A percentile compares a stretch with the other conserved stretches of the same genome.
Conservation (phyloP, 2,329 filamentous ascomycete species). For the Remersonia thermophila region DNA sequence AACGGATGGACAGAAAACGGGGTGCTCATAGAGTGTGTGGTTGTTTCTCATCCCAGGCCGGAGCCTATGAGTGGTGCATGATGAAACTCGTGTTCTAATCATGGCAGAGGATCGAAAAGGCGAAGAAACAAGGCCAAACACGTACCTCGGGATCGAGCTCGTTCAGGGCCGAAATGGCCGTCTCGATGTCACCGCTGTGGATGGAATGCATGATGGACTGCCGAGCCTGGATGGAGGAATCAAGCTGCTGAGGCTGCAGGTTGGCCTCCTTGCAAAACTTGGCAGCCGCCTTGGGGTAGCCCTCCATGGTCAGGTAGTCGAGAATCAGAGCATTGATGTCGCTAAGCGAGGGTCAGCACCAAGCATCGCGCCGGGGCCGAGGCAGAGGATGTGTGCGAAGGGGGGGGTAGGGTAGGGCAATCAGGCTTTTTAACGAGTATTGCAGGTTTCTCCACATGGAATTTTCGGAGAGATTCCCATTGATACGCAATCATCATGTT, state of each 20-base stretch:
- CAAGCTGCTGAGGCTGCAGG: slow-evolving; percentile 59
- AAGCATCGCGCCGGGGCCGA: slow-evolving; percentile 4
- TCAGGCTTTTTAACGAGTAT: slow-evolving; percentile 48
- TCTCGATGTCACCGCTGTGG: slow-evolving; percentile 71
- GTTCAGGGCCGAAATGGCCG: slow-evolving; percentile 77
- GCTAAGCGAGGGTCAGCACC: slow-evolving; percentile 35
- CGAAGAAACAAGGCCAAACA: slow-evolving; percentile 5
- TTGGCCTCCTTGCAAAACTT: slow-evolving; percentile 94
- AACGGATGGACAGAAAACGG: too few species aligned
- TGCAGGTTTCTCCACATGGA: slow-evolving; percentile 82
- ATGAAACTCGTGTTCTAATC: slow-evolving; percentile 83
- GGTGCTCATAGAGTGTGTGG: slow-evolving; percentile 59
- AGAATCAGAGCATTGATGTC: slow-evolving; percentile 93
- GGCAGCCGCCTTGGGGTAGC: slow-evolving; percentile 82
- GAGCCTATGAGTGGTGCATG: slow-evolving; percentile 99
- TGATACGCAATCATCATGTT: slow-evolving; percentile 73
- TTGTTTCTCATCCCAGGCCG: slow-evolving; percentile 84
- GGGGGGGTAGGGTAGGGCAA: slow-evolving; percentile 15
- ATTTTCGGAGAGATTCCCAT: slow-evolving; percentile 99
- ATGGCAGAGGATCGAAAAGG: slow-evolving; percentile 42
- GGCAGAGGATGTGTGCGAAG: background rate
- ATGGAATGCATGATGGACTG: slow-evolving; percentile 79
- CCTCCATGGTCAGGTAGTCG: slow-evolving; percentile 93
- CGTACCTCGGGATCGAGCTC: slow-evolving; percentile 79
- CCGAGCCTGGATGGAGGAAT: slow-evolving; percentile 60